Evolutionary conservation across 805 yeast genomes (phyloP).

Genomic region (Yamadazyma ubonensis): DNA sequence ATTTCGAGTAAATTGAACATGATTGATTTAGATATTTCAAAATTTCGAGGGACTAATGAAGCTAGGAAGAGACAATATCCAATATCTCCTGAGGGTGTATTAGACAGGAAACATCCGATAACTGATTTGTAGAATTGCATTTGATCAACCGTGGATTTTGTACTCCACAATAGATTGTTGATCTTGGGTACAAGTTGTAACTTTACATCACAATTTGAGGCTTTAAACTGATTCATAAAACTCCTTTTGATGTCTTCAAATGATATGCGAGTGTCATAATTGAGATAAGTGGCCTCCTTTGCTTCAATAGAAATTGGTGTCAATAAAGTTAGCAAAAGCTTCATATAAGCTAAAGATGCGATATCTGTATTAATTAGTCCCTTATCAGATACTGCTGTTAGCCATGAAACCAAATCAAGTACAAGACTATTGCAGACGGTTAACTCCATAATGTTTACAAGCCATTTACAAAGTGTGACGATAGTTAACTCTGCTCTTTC

Average conservation of each 20-base stretch:
- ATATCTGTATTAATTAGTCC: constrained; percentile 7
- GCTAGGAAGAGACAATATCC: constrained; percentile 14
- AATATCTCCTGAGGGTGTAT: constrained; percentile 1
- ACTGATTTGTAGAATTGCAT: constrained; percentile 10
- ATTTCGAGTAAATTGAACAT: constrained; percentile 14
- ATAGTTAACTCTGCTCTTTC: constrained; percentile 14
- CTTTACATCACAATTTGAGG: constrained; percentile 7
- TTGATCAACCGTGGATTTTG: constrained; percentile 1
- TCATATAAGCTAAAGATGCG: constrained; percentile 4
- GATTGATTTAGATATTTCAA: constrained; percentile 7
- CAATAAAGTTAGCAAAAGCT: constrained; percentile 8
- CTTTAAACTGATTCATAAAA: no score
- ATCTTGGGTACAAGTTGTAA: constrained; percentile 7
- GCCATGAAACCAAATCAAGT: constrained; percentile 13
- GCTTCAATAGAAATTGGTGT: not conserved
- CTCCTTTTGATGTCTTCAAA: no score
- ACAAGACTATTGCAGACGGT: not conserved
- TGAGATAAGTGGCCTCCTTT: not conserved
- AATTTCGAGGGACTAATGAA: constrained; percentile 3
- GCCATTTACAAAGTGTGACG: constrained; percentile 6
- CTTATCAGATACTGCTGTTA: constrained; percentile 10
- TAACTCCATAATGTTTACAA: not conserved
- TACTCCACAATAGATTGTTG: constrained; percentile 3
- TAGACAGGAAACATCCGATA: constrained; percentile 5
- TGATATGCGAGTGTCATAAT: not conserved